Evolutionary conservation across 2,329 filamentous ascomycete species (phyloP).

Genomic region (Thelonectria olida): DNA sequence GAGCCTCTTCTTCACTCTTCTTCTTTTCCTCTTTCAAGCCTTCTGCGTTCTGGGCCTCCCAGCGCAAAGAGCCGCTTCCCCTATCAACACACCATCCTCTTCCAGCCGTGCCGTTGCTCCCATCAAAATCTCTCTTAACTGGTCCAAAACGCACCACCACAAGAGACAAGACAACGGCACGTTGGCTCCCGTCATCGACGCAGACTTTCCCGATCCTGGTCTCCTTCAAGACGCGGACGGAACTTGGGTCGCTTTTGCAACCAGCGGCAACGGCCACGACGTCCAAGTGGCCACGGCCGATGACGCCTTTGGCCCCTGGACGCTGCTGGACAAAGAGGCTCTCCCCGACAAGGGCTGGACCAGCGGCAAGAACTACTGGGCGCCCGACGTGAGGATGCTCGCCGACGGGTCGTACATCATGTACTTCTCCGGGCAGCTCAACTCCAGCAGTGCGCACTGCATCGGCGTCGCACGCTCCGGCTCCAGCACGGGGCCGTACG

Average conservation of each 20-base stretch:
- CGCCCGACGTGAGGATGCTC: conserved; percentile 66
- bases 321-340: conserved; percentile 60
- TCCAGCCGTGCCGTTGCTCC: not conserved
- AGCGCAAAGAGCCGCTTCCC: not conserved
- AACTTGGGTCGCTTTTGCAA: conserved; percentile 68
- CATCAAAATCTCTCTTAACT: conserved; percentile 13
- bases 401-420: conserved; percentile 64
- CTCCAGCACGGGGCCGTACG: conserved; percentile 61
- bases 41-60: conserved; percentile 2
- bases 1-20: conserved; percentile 5
- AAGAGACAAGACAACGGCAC: conserved; percentile 20
- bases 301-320: conserved; percentile 57
- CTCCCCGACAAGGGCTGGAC: conserved; percentile 66
- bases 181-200: conserved; percentile 23
- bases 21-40: conserved; percentile 2
- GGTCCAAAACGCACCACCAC: conserved; percentile 3
- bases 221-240: conserved; percentile 58
- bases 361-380: conserved; percentile 64
- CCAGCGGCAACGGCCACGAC: conserved; percentile 57
- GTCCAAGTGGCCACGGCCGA: conserved; percentile 63
- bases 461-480: conserved; percentile 64
- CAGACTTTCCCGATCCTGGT: conserved; percentile 64
- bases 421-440: conserved; percentile 63
- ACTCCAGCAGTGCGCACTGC: conserved; percentile 60
- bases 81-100: not conserved